A percentile compares a stretch with the other conserved stretches of the same genome.
phyloP scores from a whole-genome alignment of 345 rosid species.

The Eucalyptus decipiens region DNA sequence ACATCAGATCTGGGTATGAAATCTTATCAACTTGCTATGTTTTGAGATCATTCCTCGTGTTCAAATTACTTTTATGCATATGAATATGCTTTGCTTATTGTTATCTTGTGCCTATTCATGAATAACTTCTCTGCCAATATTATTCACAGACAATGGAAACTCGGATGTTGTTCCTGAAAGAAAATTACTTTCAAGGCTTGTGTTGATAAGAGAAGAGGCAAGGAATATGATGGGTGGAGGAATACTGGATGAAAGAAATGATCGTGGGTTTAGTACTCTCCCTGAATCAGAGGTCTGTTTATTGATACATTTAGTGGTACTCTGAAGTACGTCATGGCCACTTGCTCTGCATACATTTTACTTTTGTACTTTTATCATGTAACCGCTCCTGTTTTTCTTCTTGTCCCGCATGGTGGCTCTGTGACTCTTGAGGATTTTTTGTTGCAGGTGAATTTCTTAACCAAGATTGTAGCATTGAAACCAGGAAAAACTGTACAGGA shows the following conservation, averaged over 20 bases:
- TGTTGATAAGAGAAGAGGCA: slow-evolving; percentile 91
- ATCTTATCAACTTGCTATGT: neutral
- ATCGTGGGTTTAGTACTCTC: slow-evolving; percentile 80
- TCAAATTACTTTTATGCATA: too few species aligned
- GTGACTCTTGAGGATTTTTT: neutral
- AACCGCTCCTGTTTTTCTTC: neutral
- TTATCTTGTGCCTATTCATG: neutral
- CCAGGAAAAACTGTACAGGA: slow-evolving; percentile 71
- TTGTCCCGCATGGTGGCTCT: neutral
- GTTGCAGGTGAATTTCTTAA: slow-evolving; percentile 77
- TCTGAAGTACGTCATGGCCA: neutral
- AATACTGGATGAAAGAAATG: slow-evolving; percentile 89
- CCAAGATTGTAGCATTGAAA: slow-evolving; percentile 75
- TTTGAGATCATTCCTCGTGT: neutral
- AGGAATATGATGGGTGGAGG: slow-evolving; percentile 97
- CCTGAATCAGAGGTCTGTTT: slow-evolving; percentile 84
- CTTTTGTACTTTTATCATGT: neutral
- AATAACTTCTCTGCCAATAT: neutral
- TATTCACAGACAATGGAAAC: slow-evolving; percentile 87
- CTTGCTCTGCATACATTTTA: neutral
- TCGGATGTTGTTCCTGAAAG: slow-evolving; percentile 77
- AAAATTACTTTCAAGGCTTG: slow-evolving; percentile 78
- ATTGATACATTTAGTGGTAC: neutral
- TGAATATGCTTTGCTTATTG: neutral
- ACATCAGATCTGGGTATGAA: neutral